Base-by-base conservation (phyloP, 108 stramenopile genomes). In the Nitzschia sp. region DNA sequence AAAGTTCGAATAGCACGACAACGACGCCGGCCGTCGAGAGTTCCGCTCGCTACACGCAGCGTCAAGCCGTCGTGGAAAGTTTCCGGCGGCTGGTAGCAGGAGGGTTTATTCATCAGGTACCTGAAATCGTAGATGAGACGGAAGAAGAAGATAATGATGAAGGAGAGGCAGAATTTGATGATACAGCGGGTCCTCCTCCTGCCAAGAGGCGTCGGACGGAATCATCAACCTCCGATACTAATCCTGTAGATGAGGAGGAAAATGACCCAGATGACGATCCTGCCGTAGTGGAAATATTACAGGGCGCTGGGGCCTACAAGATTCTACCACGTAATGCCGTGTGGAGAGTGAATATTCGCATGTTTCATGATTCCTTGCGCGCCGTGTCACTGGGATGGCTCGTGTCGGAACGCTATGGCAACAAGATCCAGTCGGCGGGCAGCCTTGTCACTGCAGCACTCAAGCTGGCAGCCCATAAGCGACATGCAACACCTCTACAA, bases 311-410 rank as follows among this genome's bases (percentile, higher is more conserved):
- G n/a, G 68, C 76, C 1, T 80, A 80, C 73, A 81, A 85, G 28
- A 71, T 68, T 56, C 51, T 85, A 48, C 57, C 59, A 25, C 51
- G 38, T 13, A 77, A 85, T 19, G 78, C 88, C 1, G 85, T 89
- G 6, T 93, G 86, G 80, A 72, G 82, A 54, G 86, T 84, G 8
- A 90, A 89, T 54, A 68, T 77, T 30, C 32, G 34, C 23, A 89
- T 89, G 87, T 90, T 88, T 76, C 92, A 93, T 66, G 83, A 86
- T 17, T 78, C 78, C 0, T 48, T 91, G 17, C 87, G 89, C 28
- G 82, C 86, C n/a, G 67, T 80, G 19, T 70, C 70, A 0, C 29
- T 93, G 1, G 87, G 89, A 9, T 68, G 85, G 6, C 75, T 93
- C 9, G 87, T 87, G 1, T 63, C 75, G 28, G 89, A 93, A 79